Evolutionary conservation across 2,329 filamentous ascomycete species (phyloP).

Genomic region (Sarocladiaceae sp.): DNA sequence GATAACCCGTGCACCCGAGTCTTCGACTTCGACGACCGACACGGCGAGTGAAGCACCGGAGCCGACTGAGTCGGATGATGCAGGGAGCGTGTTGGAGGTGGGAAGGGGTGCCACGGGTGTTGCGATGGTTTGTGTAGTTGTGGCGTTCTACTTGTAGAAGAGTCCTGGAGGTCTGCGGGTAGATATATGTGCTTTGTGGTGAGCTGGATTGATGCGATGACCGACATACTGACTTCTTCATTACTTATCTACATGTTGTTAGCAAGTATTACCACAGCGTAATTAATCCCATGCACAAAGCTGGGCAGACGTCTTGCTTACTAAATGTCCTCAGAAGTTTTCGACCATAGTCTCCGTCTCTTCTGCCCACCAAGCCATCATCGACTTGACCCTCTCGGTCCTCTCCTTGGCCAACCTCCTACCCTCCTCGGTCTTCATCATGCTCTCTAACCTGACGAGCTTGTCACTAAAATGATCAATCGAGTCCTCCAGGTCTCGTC

Average conservation of each 20-base stretch:
- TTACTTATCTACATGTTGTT: too few species aligned
- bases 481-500: conserved; percentile 55
- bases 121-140: background rate
- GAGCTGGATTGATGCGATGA: too few species aligned
- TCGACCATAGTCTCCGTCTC: conserved; percentile 33
- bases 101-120: background rate
- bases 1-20: background rate
- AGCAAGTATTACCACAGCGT: too few species aligned
- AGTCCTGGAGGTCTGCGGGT: too few species aligned
- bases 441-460: conserved; percentile 58
- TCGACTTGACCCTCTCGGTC: conserved; percentile 46
- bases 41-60: background rate
- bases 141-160: background rate
- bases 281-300: too few species aligned
- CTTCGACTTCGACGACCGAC: background rate
- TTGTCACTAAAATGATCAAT: conserved; percentile 77
- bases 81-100: background rate
- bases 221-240: too few species aligned
- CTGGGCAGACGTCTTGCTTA: too few species aligned
- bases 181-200: too few species aligned
- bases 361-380: conserved; percentile 56
- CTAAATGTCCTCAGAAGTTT: background rate
- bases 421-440: conserved; percentile 62
- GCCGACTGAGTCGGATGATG: background rate
- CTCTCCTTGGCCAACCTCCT: conserved; percentile 47